Evolutionary conservation across 495 filamentous ascomycete genomes (phyloP).

Genomic region (Penicillium antarcticum): DNA sequence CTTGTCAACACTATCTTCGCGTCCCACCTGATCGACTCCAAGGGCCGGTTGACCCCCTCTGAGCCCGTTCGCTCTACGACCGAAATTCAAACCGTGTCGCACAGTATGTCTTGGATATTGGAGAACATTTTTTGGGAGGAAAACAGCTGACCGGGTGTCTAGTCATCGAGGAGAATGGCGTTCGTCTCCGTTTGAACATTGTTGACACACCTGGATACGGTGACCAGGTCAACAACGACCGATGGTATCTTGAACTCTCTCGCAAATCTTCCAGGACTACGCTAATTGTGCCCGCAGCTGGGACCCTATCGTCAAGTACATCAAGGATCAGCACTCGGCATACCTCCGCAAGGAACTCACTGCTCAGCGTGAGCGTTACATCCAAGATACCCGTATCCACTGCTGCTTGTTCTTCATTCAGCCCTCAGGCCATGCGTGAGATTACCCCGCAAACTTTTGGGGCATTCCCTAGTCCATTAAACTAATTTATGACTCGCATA

Average conservation of each 20-base stretch:
- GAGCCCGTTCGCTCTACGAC: constrained; percentile 93
- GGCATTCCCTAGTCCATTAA: not conserved
- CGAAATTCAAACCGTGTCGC: constrained; percentile 95
- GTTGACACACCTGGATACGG: constrained; percentile 79
- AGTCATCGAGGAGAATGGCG: constrained; percentile 96
- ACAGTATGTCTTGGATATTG: constrained; percentile 53
- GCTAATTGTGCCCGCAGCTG: constrained; percentile 50
- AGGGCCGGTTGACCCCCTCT: constrained; percentile 86
- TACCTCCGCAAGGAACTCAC: constrained; percentile 99
- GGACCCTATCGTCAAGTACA: constrained; percentile 99
- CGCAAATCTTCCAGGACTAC: not conserved
- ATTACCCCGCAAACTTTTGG: constrained; percentile 1
- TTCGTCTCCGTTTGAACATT: constrained; percentile 74
- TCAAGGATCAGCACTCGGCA: constrained; percentile 99
- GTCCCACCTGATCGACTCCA: constrained; percentile 98
- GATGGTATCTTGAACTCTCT: constrained; percentile 51
- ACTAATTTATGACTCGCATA: not conserved
- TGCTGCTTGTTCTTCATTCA: constrained; percentile 99
- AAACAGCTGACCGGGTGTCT: constrained; percentile 19
- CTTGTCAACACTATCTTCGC: constrained; percentile 99
- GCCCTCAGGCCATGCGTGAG: constrained; percentile 89
- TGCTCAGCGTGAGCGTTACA: constrained; percentile 98
- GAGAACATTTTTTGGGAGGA: not conserved
- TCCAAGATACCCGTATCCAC: constrained; percentile 98
- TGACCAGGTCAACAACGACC: constrained; percentile 79